These are phyloP conservation scores for Zangia roseola DNA, from an alignment of 768 basidiomycete genomes.

Conservation along the genomic window DNA sequence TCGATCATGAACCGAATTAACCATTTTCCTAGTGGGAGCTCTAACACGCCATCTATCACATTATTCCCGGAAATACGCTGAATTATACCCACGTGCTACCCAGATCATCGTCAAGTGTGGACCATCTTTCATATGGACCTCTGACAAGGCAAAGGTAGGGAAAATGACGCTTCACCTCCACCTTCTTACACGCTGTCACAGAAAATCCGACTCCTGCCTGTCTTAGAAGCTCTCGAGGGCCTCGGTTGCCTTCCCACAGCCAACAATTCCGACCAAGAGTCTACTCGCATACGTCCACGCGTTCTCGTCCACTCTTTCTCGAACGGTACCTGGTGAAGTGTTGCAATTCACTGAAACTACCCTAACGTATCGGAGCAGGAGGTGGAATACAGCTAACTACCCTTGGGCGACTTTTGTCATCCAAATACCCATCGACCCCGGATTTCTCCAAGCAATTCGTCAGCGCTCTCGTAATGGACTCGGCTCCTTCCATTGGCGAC, in stretches of 20 bases:
- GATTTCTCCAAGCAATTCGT: neutral
- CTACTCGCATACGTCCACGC: slow-evolving; percentile 13
- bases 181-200: slow-evolving; percentile 6
- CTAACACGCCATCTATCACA: slow-evolving; percentile 24
- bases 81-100: slow-evolving; percentile 27
- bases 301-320: slow-evolving; percentile 30
- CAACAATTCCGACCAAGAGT: neutral
- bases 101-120: slow-evolving; percentile 28
- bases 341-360: neutral
- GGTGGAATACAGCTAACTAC: slow-evolving; percentile 20
- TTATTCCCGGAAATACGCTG: slow-evolving; percentile 24
- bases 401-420: slow-evolving; percentile 17
- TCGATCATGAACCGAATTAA: neutral
- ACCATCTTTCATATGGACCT: slow-evolving; percentile 21
- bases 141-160: slow-evolving; percentile 11
- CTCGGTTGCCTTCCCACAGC: slow-evolving; percentile 21
- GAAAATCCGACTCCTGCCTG: slow-evolving; percentile 19
- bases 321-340: slow-evolving; percentile 18
- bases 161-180: neutral
- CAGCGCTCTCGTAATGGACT: slow-evolving; percentile 24
- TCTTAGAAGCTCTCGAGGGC: slow-evolving; percentile 21
- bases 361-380: slow-evolving; percentile 12
- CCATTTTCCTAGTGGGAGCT: slow-evolving; percentile 23
- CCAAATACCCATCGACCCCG: slow-evolving; percentile 15
- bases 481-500: slow-evolving; percentile 14